Evolutionary conservation across 2,329 filamentous ascomycete species (phyloP), one percentile per base, ranked within the genome.

Genomic region (Epichloe bromicola): DNA sequence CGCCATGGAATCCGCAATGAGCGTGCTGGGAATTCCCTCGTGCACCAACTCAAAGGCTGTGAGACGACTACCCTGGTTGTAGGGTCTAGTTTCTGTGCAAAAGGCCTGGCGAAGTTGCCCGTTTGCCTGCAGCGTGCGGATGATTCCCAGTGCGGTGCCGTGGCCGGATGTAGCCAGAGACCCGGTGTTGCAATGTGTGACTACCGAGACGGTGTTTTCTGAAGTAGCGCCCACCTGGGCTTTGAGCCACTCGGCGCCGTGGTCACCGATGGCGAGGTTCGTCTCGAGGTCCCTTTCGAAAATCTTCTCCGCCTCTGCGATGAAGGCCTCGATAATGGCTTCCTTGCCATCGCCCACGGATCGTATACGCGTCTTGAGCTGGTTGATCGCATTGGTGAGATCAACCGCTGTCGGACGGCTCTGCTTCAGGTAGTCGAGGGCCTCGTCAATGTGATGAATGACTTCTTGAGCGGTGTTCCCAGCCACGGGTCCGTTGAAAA

Each of bases 171-270:
- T 98, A 26, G 93, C 93, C 36, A 98, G 82, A 19, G 91, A 96
- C 30, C 93, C 93, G 20, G 93, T 98, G 67, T 98, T 98, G 75
- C 93, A 98, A 69, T 98, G 94, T 11, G 93, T 98, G 58, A 98
- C 71, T 42, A 98, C 84, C n/a, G 87, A 88, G 46, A 95, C 59
- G 51, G 65, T 58, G 64, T 74, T 61, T 56, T 75, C 65, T 56
- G 69, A 46, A 40, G 74, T 64, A 63, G 75, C 67, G 58, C 68
- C 65, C 19, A 68, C 72, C 61, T 87, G 80, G 40, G 75, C 70
- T 51, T 80, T 69, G 36, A 98, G 83, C 87, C 93, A 98, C 56
- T 82, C 75, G 0, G 89, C 87, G 39, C 93, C 93, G 64, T 86
- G 74, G 53, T 81, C 75, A 47, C 93, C 93, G 64, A 98, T 97